Evolutionary conservation across 2,329 filamentous ascomycete genomes (phyloP), one percentile per base, ranked within the genome.

Genomic region (Alternaria sp.): DNA sequence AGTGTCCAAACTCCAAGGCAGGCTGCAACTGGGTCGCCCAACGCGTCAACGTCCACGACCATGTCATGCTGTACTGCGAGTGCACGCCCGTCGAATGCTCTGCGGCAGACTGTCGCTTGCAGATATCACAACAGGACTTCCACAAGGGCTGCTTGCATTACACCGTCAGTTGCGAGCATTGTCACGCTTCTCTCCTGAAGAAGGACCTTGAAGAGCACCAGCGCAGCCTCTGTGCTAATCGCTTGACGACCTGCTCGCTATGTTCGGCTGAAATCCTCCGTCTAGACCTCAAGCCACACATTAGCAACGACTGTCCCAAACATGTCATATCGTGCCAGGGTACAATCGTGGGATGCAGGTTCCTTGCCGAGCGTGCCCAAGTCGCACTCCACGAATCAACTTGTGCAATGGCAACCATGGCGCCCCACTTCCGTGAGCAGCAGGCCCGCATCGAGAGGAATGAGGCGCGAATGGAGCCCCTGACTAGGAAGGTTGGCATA

Each of bases 41-140:
- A 52, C 80, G 86, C 46, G 83, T 82, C 40, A 83, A 86, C 66
- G 79, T 87, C 48, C 81, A 85, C 71, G 80, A 84, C 58, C 86
- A 89, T 69, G 81, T 87, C 50, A 81, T 85, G 69, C 83, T 84
- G 62, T 86, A 88, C 67, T 89, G 86, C 69, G 81, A 80, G 10
- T 84, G 84, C 66, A 80, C 81, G 50, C 73, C 81, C 36, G 76
- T 88, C 23, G 79, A 82, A 57, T 89, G 86, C 59, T 79, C 83
- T 1, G 77, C 77, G 21, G 65, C 75, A 31, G 74, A 77, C 11
- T 89, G 86, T 70, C 78, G 80, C 21, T 77, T 83, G 60, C 78
- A 79, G 48, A 81, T 84, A n/a, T 80, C 80, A 41, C 81, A 84
- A 67, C 88, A 84, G 71, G 82, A 88, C 69, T 73, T 81, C 39